These are phyloP conservation scores for Inga oerstediana DNA, from an alignment of 306 rosid genomes.

Conservation along the genomic window DNA sequence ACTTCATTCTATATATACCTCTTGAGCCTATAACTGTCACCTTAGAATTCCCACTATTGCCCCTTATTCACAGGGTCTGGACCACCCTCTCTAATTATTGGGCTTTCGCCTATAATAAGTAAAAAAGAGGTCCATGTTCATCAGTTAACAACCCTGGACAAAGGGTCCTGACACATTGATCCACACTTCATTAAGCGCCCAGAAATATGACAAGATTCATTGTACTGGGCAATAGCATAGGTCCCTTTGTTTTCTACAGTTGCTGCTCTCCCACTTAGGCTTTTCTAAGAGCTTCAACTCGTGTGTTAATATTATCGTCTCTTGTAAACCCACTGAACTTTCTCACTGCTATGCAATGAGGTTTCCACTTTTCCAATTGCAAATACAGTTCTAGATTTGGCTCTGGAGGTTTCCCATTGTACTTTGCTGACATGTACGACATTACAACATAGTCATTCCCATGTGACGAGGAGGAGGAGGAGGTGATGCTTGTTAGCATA, in stretches of 20 bases:
- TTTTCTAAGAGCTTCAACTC: conserved; percentile 54
- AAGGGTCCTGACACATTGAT: conserved; percentile 46
- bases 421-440: conserved; percentile 42
- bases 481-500: conserved; percentile 52
- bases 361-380: conserved; percentile 58
- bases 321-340: conserved; percentile 70
- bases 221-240: conserved; percentile 69
- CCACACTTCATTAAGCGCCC: conserved; percentile 77
- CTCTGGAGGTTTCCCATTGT: conserved; percentile 50
- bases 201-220: conserved; percentile 46
- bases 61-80: no score
- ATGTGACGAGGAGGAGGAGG: conserved; percentile 27
- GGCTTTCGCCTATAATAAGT: no score
- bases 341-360: conserved; percentile 65
- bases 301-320: conserved; percentile 53
- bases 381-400: conserved; percentile 62
- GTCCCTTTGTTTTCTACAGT: conserved; percentile 35
- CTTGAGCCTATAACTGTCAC: no score
- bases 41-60: no score
- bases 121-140: no score
- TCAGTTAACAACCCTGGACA: conserved; percentile 32
- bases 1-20: no score
- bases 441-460: conserved; percentile 44
- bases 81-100: no score
- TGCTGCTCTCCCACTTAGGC: conserved; percentile 36